Percentiles rank a stretch among this genome's conserved stretches.
Evolutionary conservation across 192 early-diverging fungal species (phyloP).

Genomic region (Podila verticillata): DNA sequence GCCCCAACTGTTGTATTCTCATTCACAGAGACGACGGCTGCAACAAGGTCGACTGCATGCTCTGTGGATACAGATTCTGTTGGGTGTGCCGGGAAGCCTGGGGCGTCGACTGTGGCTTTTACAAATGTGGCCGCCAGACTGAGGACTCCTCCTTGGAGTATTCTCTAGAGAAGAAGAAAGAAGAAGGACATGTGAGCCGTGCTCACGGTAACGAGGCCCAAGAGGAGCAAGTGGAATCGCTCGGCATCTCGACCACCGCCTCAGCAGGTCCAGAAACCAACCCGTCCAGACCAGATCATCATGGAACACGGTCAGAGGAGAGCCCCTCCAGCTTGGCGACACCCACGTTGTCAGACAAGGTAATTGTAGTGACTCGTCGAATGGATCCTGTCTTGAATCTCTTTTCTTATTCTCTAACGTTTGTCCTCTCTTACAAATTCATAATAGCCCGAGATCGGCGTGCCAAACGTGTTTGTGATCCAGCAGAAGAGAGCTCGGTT

Average conservation of each 20-base stretch:
- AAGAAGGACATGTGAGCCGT: conserved; percentile 8
- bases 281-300: background rate
- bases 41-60: conserved; percentile 74
- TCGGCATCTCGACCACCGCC: background rate
- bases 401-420: conserved; percentile 7
- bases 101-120: conserved; percentile 72
- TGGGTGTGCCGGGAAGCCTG: conserved; percentile 69
- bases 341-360: conserved; percentile 1
- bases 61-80: conserved; percentile 73
- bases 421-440: background rate
- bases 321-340: background rate
- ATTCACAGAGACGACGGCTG: conserved; percentile 78
- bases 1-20: conserved; percentile 71
- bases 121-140: conserved; percentile 54
- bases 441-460: conserved; percentile 67
- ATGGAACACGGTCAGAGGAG: background rate
- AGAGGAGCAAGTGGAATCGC: conserved; percentile 4
- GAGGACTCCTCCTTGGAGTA: background rate
- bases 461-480: conserved; percentile 67
- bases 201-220: background rate
- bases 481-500: conserved; percentile 52
- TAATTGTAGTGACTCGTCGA: background rate
- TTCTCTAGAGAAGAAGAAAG: background rate
- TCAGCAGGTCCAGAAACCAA: background rate
- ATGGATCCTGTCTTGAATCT: too few relatives aligned